Percentiles rank a stretch among this genome's conserved stretches.
Conservation (phyloP, 2,329 filamentous ascomycete species). For the Phoma herbarum region DNA sequence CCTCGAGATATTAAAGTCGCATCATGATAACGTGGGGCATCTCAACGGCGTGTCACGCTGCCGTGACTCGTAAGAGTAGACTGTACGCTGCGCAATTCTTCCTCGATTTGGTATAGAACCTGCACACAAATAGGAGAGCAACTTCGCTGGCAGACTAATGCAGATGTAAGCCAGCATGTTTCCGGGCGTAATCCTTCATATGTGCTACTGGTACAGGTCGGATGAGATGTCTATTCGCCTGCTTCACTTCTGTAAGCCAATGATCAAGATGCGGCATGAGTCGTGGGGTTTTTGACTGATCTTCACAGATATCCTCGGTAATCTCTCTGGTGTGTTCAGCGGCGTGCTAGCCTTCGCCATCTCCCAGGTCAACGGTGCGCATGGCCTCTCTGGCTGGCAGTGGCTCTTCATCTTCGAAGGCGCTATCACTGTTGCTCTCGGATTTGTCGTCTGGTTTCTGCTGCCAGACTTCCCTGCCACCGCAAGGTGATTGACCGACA, state of each 20-base stretch:
- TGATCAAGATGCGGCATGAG: neutral
- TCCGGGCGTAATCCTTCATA: slow-evolving; percentile 55
- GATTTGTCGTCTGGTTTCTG: slow-evolving; percentile 22
- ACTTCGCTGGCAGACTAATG: neutral
- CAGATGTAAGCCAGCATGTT: slow-evolving; percentile 40
- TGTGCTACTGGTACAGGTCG: slow-evolving; percentile 68
- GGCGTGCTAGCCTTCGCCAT: slow-evolving; percentile 65
- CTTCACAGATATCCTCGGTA: slow-evolving; percentile 53
- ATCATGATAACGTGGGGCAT: slow-evolving; percentile 39
- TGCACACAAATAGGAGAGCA: neutral
- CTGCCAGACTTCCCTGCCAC: slow-evolving; percentile 32
- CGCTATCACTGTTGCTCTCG: slow-evolving; percentile 25
- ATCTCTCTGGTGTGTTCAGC: slow-evolving; percentile 65
- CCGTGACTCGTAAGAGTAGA: slow-evolving; percentile 57
- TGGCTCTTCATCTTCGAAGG: slow-evolving; percentile 33
- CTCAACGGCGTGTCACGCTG: slow-evolving; percentile 39
- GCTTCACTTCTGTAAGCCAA: slow-evolving; percentile 26
- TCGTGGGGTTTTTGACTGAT: neutral
- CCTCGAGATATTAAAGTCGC: slow-evolving; percentile 48
- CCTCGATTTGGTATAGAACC: slow-evolving; percentile 28
- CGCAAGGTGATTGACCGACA: slow-evolving; percentile 39
- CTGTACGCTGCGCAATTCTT: slow-evolving; percentile 56
- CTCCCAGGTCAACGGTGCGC: slow-evolving; percentile 64
- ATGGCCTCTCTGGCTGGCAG: slow-evolving; percentile 56
- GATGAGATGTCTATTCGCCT: slow-evolving; percentile 45